Percentiles rank a stretch among this genome's conserved stretches.
Evolutionary conservation across 768 basidiomycete species (phyloP).

Genomic region (Pleurotus ostreatus): DNA sequence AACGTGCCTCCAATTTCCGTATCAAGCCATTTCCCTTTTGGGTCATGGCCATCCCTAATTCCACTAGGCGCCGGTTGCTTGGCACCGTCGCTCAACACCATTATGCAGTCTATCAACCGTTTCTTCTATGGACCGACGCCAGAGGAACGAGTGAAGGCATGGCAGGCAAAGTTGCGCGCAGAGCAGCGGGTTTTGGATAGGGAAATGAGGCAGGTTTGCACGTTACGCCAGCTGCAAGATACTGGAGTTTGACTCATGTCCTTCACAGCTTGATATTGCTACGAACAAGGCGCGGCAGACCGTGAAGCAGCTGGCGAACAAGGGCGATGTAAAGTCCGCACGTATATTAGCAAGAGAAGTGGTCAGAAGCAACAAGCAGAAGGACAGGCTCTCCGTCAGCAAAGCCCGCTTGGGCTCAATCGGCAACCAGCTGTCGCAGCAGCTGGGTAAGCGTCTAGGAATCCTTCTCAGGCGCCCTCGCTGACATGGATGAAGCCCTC

Average conservation of each 20-base stretch:
- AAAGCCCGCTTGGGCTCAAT: constrained; percentile 94
- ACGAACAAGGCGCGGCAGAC: constrained; percentile 75
- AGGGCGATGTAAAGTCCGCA: constrained; percentile 91
- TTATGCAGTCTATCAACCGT: constrained; percentile 85
- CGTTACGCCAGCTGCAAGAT: constrained; percentile 11
- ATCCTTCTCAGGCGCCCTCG: neutral
- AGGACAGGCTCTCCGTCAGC: constrained; percentile 84
- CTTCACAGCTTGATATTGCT: constrained; percentile 70
- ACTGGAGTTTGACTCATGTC: constrained; percentile 15
- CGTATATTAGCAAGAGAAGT: constrained; percentile 90
- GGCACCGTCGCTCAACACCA: neutral
- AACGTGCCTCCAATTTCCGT: neutral
- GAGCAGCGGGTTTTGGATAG: constrained; percentile 84
- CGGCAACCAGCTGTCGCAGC: constrained; percentile 82
- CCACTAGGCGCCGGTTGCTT: constrained; percentile 8
- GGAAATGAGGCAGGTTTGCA: constrained; percentile 91
- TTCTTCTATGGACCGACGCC: constrained; percentile 96
- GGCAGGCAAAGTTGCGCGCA: constrained; percentile 83
- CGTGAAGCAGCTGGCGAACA: constrained; percentile 85
- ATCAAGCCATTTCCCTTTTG: neutral
- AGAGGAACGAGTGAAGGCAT: constrained; percentile 87
- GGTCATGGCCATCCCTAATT: neutral
- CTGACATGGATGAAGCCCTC: constrained; percentile 59
- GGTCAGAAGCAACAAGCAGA: constrained; percentile 93
- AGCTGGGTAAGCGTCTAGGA: constrained; percentile 64